Conservation (phyloP, 805 yeast genomes). For the Yamadazyma sp. region DNA sequence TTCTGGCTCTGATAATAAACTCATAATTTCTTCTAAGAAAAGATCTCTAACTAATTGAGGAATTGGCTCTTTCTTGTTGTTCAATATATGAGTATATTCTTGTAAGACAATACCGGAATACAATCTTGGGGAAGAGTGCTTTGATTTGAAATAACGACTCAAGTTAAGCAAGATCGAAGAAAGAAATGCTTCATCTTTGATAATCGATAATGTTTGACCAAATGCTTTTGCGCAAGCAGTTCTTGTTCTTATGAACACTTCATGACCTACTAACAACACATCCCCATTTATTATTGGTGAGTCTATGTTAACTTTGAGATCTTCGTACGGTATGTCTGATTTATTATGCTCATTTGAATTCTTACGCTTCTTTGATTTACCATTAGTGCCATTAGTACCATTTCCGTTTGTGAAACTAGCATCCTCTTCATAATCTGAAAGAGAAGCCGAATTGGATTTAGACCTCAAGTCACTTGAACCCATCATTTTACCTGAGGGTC, state of each 20-base stretch:
- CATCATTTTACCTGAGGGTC: slow-evolving; percentile 67
- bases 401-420: slow-evolving; percentile 10
- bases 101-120: slow-evolving; percentile 66
- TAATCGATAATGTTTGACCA: slow-evolving; percentile 60
- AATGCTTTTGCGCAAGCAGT: slow-evolving; percentile 71
- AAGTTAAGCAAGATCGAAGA: slow-evolving; percentile 36
- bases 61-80: slow-evolving; percentile 14
- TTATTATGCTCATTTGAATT: slow-evolving; percentile 14
- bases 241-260: slow-evolving; percentile 71
- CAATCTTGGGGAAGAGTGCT: slow-evolving; percentile 80
- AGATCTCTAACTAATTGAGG: slow-evolving; percentile 17
- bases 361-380: slow-evolving; percentile 50
- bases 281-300: slow-evolving; percentile 92
- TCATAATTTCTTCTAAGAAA: slow-evolving; percentile 27
- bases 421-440: slow-evolving; percentile 15
- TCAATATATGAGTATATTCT: slow-evolving; percentile 51
- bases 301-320: slow-evolving; percentile 78
- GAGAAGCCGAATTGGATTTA: slow-evolving; percentile 10
- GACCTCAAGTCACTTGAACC: slow-evolving; percentile 4
- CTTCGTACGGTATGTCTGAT: slow-evolving; percentile 50
- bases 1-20: slow-evolving; percentile 41
- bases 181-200: slow-evolving; percentile 39
- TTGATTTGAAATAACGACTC: slow-evolving; percentile 46
- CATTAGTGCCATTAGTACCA: slow-evolving; percentile 10
- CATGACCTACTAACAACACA: slow-evolving; percentile 76